These are phyloP conservation scores for Coemansia sp. DNA, from an alignment of 192 early-diverging fungal genomes.

Conservation along the genomic window DNA sequence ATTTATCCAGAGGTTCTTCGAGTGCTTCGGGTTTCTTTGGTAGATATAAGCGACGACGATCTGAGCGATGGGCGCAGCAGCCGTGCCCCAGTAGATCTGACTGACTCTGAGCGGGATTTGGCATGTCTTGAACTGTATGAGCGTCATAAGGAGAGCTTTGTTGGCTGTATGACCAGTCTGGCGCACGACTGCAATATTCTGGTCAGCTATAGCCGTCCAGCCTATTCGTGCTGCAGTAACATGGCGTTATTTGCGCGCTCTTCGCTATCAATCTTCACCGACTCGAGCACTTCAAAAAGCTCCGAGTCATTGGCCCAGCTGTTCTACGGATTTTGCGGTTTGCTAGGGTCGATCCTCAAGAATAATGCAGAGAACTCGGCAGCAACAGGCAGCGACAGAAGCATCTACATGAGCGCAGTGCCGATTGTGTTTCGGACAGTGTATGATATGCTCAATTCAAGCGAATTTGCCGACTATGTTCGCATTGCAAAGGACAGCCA, in stretches of 20 bases:
- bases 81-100: neutral
- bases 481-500: constrained; percentile 27
- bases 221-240: constrained; percentile 34
- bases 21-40: constrained; percentile 17
- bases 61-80: neutral
- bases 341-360: constrained; percentile 43
- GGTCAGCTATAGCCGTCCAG: constrained; percentile 36
- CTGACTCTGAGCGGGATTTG: constrained; percentile 34
- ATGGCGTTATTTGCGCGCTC: constrained; percentile 32
- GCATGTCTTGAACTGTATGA: constrained; percentile 41
- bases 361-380: constrained; percentile 15
- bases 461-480: constrained; percentile 41
- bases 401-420: constrained; percentile 26
- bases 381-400: neutral
- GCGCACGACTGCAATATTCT: constrained; percentile 41
- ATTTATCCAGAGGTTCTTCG: constrained; percentile 20
- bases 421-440: constrained; percentile 34
- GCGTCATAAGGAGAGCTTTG: constrained; percentile 23
- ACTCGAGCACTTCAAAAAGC: constrained; percentile 5
- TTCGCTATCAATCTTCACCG: constrained; percentile 20
- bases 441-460: constrained; percentile 46
- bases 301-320: constrained; percentile 37
- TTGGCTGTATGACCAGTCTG: constrained; percentile 21
- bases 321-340: constrained; percentile 45
- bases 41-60: constrained; percentile 13